Percentiles rank a stretch among this genome's conserved stretches.
phyloP scores from a whole-genome alignment of 805 yeast species.

The Wickerhamomyces silvicola region DNA sequence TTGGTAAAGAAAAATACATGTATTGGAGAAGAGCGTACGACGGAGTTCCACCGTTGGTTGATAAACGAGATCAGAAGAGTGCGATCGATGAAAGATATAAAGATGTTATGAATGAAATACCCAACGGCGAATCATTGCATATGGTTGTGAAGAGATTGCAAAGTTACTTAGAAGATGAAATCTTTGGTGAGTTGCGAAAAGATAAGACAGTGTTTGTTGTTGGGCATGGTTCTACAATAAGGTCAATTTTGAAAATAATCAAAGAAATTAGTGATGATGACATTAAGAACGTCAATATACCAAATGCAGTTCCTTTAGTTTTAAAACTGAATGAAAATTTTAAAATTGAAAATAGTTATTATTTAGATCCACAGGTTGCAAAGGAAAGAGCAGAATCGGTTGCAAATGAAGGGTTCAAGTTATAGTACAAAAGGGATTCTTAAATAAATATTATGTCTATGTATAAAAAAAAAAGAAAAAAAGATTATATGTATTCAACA shows the following conservation, averaged over 20 bases:
- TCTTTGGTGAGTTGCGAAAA: constrained; percentile 38
- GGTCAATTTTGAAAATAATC: constrained; percentile 66
- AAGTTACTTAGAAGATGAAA: constrained; percentile 48
- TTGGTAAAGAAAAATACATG: constrained; percentile 72
- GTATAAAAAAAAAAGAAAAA: not conserved
- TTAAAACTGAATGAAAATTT: constrained; percentile 51
- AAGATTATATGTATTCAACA: constrained; percentile 46
- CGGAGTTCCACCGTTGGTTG: constrained; percentile 57
- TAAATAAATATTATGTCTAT: too few species aligned
- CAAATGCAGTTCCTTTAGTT: constrained; percentile 78
- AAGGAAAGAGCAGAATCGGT: constrained; percentile 74
- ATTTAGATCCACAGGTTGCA: constrained; percentile 77
- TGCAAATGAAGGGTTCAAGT: constrained; percentile 73
- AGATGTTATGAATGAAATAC: constrained; percentile 38
- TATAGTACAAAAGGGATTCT: too few species aligned
- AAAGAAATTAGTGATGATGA: constrained; percentile 60
- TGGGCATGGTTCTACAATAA: constrained; percentile 78
- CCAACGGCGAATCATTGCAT: constrained; percentile 66
- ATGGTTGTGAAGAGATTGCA: constrained; percentile 64
- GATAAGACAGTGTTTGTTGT: constrained; percentile 58
- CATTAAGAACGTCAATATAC: constrained; percentile 70
- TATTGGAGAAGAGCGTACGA: constrained; percentile 72
- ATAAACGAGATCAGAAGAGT: constrained; percentile 30
- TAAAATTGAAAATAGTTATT: constrained; percentile 48
- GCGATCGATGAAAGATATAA: constrained; percentile 29